Percentiles rank a stretch among this genome's conserved stretches.
phyloP scores from a whole-genome alignment of 306 rosid genomes.

The Mucuna pruriens region DNA sequence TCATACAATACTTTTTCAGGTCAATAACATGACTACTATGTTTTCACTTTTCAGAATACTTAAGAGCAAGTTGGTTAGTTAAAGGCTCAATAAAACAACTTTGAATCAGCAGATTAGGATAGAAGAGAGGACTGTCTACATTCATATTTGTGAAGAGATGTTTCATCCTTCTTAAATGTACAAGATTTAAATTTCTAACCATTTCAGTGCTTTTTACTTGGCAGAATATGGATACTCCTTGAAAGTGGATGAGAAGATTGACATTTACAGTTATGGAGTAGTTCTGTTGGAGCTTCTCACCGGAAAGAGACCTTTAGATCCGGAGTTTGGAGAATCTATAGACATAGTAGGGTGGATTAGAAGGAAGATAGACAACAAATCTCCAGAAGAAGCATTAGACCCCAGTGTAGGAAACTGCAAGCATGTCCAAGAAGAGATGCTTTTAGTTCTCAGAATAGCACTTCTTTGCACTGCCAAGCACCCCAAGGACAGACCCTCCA shows the following conservation, averaged over 20 bases:
- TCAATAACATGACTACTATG: background rate
- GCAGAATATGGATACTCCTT: conserved; percentile 92
- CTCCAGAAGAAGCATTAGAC: conserved; percentile 80
- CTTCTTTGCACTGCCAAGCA: conserved; percentile 89
- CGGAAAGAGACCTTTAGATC: conserved; percentile 77
- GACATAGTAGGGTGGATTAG: conserved; percentile 92
- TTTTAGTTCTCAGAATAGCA: conserved; percentile 86
- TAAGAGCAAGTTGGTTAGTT: background rate
- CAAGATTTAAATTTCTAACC: conserved; percentile 17
- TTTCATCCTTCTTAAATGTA: background rate
- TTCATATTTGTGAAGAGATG: conserved; percentile 15
- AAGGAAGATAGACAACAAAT: conserved; percentile 59
- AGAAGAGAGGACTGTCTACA: background rate
- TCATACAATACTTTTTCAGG: background rate
- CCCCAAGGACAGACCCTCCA: conserved; percentile 94
- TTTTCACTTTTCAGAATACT: conserved; percentile 3
- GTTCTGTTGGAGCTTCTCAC: conserved; percentile 88
- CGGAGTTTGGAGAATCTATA: conserved; percentile 76
- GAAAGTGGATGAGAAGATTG: conserved; percentile 91
- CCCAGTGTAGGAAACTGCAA: conserved; percentile 82
- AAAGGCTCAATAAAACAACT: background rate
- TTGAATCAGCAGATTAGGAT: background rate
- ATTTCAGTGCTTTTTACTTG: conserved; percentile 29
- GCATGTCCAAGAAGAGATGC: conserved; percentile 95
- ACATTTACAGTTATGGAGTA: conserved; percentile 87